phyloP scores from a whole-genome alignment of 169 alveolate genomes.

The Plasmodium yoelii region DNA sequence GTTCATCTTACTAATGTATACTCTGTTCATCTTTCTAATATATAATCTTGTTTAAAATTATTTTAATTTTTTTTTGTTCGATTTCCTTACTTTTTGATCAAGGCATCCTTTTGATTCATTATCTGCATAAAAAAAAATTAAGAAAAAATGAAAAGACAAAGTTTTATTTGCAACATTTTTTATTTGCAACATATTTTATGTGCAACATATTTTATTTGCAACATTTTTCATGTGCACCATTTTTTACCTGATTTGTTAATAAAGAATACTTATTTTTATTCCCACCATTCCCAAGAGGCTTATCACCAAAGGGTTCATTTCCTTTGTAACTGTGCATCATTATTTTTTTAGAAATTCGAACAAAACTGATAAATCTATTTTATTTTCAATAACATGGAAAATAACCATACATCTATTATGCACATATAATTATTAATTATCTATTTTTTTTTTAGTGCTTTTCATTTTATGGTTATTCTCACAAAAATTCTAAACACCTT shows the following conservation, averaged over 20 bases:
- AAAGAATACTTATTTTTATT: conserved; percentile 43
- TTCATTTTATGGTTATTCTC: no score
- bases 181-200: no score
- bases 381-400: no score
- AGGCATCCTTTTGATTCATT: conserved; percentile 44
- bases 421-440: no score
- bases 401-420: no score
- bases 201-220: neutral
- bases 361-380: no score
- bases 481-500: no score
- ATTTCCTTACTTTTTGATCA: conserved; percentile 56
- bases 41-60: neutral
- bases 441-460: no score
- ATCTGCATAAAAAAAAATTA: conserved; percentile 13
- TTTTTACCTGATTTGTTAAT: conserved; percentile 62
- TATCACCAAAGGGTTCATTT: neutral
- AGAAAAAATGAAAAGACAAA: neutral
- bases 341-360: neutral
- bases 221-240: neutral
- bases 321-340: conserved; percentile 4
- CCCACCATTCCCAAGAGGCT: neutral
- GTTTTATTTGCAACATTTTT: no score
- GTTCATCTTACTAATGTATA: neutral
- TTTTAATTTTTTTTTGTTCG: neutral
- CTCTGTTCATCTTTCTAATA: no score